Percentiles rank a stretch among this genome's conserved stretches.
Evolutionary conservation across 176 grass and related monocot species (phyloP).

Genomic region (Musa itinerans): DNA sequence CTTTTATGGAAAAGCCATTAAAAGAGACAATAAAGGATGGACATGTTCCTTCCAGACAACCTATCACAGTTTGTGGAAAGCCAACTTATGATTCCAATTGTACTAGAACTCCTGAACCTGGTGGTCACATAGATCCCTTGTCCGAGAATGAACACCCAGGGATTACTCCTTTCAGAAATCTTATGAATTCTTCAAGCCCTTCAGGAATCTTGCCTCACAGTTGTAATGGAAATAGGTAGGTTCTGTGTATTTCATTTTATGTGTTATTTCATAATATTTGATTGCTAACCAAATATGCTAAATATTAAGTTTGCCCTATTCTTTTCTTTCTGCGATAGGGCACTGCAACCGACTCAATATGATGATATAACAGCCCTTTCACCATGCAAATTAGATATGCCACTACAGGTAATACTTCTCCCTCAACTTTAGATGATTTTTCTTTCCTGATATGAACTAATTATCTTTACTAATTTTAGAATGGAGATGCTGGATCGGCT

Average conservation of each 20-base stretch:
- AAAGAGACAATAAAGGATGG: slow-evolving; percentile 4
- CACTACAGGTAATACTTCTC: neutral
- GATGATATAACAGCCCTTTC: neutral
- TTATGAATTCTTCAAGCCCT: neutral
- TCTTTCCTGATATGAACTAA: neutral
- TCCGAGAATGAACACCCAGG: neutral
- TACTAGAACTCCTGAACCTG: neutral
- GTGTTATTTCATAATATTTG: neutral
- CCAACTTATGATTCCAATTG: neutral
- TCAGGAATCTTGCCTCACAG: neutral
- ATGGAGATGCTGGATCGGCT: neutral
- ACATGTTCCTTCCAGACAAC: neutral
- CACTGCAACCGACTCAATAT: neutral
- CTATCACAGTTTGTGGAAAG: neutral
- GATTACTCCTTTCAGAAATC: neutral
- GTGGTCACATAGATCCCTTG: neutral
- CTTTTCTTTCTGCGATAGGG: neutral
- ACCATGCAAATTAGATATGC: slow-evolving; percentile 1
- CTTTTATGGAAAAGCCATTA: neutral
- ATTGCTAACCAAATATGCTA: neutral
- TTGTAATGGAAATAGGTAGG: neutral
- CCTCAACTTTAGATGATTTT: neutral
- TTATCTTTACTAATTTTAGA: neutral
- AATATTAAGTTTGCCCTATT: too few species aligned
- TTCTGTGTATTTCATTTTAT: neutral